Evolutionary conservation across 73 alveolate genomes (phyloP), one percentile per base, ranked within the genome.

Genomic region (Paramecium sexaurelia): DNA sequence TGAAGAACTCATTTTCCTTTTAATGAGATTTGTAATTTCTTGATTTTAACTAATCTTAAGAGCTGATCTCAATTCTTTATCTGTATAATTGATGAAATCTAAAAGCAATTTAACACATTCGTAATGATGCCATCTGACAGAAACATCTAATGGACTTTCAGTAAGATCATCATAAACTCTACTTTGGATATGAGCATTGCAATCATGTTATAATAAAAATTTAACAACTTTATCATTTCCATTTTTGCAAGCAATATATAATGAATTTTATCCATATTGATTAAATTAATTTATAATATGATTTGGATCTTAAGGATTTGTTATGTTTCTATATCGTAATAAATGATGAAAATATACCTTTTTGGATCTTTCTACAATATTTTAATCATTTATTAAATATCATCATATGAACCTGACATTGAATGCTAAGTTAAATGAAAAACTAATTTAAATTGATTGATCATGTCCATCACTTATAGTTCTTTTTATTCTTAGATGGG

Each of bases 231-330:
- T 39, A 36, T 36, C 36, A 73, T 73, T 27, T n/a, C 87, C 87
- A 36, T 73, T 73, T 39, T 73, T 73, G 19, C 61, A 27, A 17
- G 87, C 87, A 2, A 73, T 24, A 17, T 73, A 73, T 33, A 73
- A 22, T 33, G 87, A 32, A 73, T 73, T 73, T 73, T 73, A 73
- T 36, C 87, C 87, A 73, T 73, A 73, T 39, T 73, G 26, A 39
- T 73, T 73, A 33, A 39, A 36, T 22, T 33, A 36, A 73, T 73
- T 73, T 7, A 73, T 33, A 13, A 73, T 36, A n/a, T 73, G 87
- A 39, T 36, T 32, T 27, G 87, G 87, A n/a, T 73, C 87, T 73
- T 73, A 39, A 13, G 87, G 87, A 32, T 61, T 61, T 0, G 83
- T 61, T 2, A 61, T 20, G 39, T 61, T 61, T 61, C 83, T 61